A percentile compares a stretch with the other conserved stretches of the same genome.
Evolutionary conservation across 257 asterid species (phyloP).

Genomic region (Solanum bulbocastanum): DNA sequence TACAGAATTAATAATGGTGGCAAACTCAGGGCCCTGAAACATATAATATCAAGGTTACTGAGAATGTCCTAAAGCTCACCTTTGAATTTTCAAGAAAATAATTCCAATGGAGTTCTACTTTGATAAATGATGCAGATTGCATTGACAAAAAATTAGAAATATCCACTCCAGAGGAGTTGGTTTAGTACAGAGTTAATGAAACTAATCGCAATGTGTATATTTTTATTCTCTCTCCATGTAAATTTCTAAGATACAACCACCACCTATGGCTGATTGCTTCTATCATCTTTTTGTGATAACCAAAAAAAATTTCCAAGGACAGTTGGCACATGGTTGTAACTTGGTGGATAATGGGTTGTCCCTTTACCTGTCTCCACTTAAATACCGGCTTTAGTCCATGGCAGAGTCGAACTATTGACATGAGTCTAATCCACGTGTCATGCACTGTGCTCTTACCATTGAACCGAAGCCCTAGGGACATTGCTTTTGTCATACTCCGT

Average conservation of each 20-base stretch:
- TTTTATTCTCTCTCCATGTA: background rate
- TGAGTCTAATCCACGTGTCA: background rate
- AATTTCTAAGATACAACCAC: background rate
- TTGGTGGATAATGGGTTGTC: background rate
- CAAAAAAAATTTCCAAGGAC: background rate
- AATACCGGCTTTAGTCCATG: background rate
- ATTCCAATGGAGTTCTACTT: background rate
- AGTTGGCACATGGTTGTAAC: background rate
- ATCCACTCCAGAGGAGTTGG: background rate
- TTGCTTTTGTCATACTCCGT: background rate
- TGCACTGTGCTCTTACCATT: background rate
- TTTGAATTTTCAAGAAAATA: background rate
- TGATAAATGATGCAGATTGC: background rate
- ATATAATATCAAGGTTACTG: background rate
- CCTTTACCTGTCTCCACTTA: background rate
- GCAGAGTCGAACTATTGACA: background rate
- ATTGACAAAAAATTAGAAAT: background rate
- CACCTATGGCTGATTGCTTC: background rate
- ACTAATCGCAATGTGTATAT: background rate
- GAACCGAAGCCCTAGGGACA: background rate
- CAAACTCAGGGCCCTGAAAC: slow-evolving; percentile 86
- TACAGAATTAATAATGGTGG: slow-evolving; percentile 82
- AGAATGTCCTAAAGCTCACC: background rate
- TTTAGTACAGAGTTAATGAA: background rate
- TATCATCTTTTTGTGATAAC: background rate